Base-by-base conservation (phyloP, 75 land plant genomes). In the Picea glauca region DNA sequence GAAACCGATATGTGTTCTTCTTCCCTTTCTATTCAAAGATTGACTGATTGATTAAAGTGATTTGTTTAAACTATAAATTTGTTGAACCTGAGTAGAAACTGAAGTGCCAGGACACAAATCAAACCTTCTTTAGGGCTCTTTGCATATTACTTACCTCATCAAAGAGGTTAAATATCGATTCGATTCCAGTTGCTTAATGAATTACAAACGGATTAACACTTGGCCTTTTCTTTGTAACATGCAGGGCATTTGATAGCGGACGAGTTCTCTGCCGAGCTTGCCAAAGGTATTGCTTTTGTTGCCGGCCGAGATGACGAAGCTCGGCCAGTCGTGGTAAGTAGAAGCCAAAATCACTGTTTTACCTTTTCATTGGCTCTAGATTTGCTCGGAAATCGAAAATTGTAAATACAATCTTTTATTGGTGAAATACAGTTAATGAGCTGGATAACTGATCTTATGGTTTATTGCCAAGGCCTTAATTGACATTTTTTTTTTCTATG, bases 231-330 rank as follows among this genome's bases (percentile, higher is more conserved):
- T 43, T 43, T 43, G 35, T 70, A 70, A 56, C 50, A 59, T 75
- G 68, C 83, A 96, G 99, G 93, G 5, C 83, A 89, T 77, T 84
- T 94, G 76, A 94, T 91, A 35, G 99, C 98, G 13, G 99, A 96
- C 76, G 99, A 96, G 84, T 96, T 96, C 84, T 88, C 93, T 1
- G 85, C 90, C 15, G 99, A 94, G 82, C 84, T 96, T 11, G 88
- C 94, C 5, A 86, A 91, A 5, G 97, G 99, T 12, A 78, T 85
- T 32, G 99, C 97, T 33, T 96, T 87, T 78, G 94, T 94, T 14
- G 91, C 98, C 26, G 99, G 99, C 14, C 88, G 88, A 58, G 99
- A 96, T 76, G 89, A 89, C 38, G 88, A 88, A 61, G 88, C 89
- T 46, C 80, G 95, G 46, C 99, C 99, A 40, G 93, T 94, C 13